Evolutionary conservation across 192 early-diverging fungal species (phyloP).

Genomic region (Coemansia sp.): DNA sequence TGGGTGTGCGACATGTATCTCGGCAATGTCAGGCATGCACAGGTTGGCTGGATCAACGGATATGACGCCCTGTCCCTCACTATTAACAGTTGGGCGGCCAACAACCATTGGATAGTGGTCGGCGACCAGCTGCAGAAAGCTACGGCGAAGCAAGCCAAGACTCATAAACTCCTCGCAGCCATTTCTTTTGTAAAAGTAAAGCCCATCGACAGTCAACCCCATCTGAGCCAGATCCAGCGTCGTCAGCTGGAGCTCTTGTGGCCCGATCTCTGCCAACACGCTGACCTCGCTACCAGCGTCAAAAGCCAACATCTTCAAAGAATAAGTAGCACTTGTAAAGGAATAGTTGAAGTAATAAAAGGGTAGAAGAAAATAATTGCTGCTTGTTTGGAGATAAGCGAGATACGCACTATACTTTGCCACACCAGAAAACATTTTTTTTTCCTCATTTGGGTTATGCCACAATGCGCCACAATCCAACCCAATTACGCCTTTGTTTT

Average conservation of each 20-base stretch:
- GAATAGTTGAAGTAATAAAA: background rate
- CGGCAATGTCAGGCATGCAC: constrained; percentile 37
- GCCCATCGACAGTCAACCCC: constrained; percentile 22
- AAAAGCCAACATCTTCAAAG: background rate
- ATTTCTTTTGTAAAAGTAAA: constrained; percentile 32
- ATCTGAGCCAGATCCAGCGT: constrained; percentile 33
- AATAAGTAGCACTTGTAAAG: background rate
- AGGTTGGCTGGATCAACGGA: constrained; percentile 26
- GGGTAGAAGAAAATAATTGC: background rate
- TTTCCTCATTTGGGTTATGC: too few relatives aligned
- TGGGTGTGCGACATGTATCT: constrained; percentile 20
- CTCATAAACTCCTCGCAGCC: constrained; percentile 24
- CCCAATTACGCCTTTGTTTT: too few relatives aligned
- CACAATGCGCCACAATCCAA: too few relatives aligned
- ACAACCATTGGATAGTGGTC: constrained; percentile 44
- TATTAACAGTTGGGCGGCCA: constrained; percentile 24
- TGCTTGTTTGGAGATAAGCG: too few relatives aligned
- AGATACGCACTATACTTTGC: too few relatives aligned
- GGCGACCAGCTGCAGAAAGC: constrained; percentile 29
- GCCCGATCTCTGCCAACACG: constrained; percentile 6
- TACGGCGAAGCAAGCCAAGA: constrained; percentile 15
- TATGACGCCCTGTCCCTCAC: constrained; percentile 25
- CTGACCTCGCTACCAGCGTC: background rate
- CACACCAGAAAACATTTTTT: too few relatives aligned
- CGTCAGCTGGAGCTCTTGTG: constrained; percentile 36